Conservation (phyloP, 169 alveolate species). For the Cryptosporidium sp. region DNA sequence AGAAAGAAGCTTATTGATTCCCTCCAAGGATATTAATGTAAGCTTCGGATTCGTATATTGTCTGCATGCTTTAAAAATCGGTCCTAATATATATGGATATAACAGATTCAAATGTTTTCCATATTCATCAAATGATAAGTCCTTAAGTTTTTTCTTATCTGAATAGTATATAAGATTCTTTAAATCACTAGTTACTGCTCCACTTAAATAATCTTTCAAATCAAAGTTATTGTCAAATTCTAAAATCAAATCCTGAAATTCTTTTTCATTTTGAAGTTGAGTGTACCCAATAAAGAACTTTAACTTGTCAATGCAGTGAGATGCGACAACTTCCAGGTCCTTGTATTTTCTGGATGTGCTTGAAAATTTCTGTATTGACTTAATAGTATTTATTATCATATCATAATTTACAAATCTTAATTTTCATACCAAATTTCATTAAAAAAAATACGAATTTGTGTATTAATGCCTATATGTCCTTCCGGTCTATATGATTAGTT, state of each 20-base stretch:
- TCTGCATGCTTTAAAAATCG: constrained; percentile 48
- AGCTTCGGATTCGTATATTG: constrained; percentile 39
- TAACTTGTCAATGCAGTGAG: constrained; percentile 62
- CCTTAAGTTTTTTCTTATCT: constrained; percentile 37
- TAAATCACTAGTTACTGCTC: constrained; percentile 21
- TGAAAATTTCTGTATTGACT: constrained; percentile 49
- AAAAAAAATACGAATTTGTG: not conserved
- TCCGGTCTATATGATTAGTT: not conserved
- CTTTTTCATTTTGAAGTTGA: constrained; percentile 15
- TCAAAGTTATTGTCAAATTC: constrained; percentile 9
- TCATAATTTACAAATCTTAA: constrained; percentile 39
- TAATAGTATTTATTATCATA: constrained; percentile 40
- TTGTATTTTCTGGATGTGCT: constrained; percentile 36
- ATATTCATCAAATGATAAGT: constrained; percentile 8
- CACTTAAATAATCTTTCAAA: not conserved
- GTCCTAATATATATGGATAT: constrained; percentile 48
- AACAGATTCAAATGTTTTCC: constrained; percentile 19
- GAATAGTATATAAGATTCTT: constrained; percentile 13
- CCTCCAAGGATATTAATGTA: constrained; percentile 34
- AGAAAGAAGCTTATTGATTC: constrained; percentile 48
- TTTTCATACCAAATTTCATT: not conserved
- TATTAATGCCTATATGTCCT: not conserved
- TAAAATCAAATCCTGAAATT: constrained; percentile 14
- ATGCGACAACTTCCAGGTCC: constrained; percentile 41
- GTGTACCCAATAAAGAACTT: constrained; percentile 42